Conservation (phyloP, 2,329 filamentous ascomycete species). For the Calonectria crousiana region DNA sequence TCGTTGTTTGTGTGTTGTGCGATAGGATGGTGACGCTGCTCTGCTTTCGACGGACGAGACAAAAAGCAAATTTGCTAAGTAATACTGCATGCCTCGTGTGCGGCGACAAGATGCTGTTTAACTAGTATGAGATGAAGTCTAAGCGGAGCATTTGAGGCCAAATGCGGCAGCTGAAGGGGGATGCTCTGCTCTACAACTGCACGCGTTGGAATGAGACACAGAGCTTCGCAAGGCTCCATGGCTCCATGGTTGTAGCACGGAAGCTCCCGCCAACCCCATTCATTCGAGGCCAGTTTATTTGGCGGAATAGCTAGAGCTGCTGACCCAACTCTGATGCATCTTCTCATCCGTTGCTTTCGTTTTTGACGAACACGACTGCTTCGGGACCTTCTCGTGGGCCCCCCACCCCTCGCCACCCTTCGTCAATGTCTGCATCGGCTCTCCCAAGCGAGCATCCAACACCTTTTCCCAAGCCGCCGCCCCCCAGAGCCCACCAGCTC, state of each 20-base stretch:
- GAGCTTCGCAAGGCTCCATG: background rate
- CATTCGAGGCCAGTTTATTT: slow-evolving; percentile 11
- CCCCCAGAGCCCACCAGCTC: background rate
- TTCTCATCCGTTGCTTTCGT: background rate
- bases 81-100: slow-evolving; percentile 1
- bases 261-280: slow-evolving; percentile 19
- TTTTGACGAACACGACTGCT: background rate
- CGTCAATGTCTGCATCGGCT: background rate
- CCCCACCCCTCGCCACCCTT: background rate
- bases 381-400: background rate
- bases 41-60: background rate
- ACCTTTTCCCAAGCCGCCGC: background rate
- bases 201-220: slow-evolving; percentile 22
- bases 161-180: background rate
- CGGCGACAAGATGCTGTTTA: slow-evolving; percentile 5
- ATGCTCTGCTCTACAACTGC: background rate
- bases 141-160: slow-evolving; percentile 1
- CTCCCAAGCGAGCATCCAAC: background rate
- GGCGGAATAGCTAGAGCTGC: slow-evolving; percentile 4
- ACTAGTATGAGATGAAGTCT: slow-evolving; percentile 8
- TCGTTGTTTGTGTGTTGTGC: slow-evolving; percentile 1
- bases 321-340: slow-evolving; percentile 4
- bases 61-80: slow-evolving; percentile 28
- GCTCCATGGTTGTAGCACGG: background rate
- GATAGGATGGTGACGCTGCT: background rate